phyloP scores from a whole-genome alignment of 345 rosid species.

The Ceriops tagal region DNA sequence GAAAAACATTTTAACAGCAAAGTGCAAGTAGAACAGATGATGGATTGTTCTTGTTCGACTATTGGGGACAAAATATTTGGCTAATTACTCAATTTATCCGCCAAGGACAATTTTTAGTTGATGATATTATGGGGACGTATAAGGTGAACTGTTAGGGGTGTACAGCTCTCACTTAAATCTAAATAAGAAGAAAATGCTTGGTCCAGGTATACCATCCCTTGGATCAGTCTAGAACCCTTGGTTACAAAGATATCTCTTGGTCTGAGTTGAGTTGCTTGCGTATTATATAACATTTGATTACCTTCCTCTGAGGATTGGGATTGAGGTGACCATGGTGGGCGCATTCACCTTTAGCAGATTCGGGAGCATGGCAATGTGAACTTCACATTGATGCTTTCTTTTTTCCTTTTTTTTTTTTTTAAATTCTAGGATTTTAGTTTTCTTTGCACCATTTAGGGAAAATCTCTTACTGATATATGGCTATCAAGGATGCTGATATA shows the following conservation, averaged over 20 bases:
- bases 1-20: background rate
- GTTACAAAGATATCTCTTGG: no score
- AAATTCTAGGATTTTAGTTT: background rate
- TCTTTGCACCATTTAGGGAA: background rate
- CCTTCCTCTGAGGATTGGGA: background rate
- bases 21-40: background rate
- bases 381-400: no score
- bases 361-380: background rate
- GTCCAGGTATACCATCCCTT: no score
- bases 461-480: background rate
- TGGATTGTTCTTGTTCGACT: background rate
- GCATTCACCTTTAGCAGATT: background rate
- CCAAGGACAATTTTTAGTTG: background rate
- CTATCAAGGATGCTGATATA: background rate
- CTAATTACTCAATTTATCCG: slow-evolving; percentile 1
- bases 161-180: no score
- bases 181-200: no score
- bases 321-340: background rate
- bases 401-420: background rate
- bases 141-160: background rate
- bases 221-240: no score
- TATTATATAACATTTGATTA: background rate
- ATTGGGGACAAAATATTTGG: background rate
- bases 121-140: background rate
- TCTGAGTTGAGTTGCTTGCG: no score